Evolutionary conservation across 345 rosid genomes (phyloP), one percentile per base, ranked within the genome.

Genomic region (Raphanus raphanistrum): DNA sequence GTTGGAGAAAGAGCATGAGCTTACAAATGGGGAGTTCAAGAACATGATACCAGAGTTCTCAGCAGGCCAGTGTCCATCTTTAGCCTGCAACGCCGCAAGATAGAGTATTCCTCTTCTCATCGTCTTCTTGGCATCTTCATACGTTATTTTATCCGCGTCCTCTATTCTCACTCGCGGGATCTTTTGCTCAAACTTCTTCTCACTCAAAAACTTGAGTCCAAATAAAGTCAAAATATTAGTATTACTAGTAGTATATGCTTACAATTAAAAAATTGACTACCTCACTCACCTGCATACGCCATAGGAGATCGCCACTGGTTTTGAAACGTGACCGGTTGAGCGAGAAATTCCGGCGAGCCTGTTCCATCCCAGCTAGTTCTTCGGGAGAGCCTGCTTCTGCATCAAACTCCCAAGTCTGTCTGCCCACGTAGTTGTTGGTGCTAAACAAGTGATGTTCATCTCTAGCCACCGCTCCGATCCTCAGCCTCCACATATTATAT

Each of bases 11-110:
- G 55, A 5, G 55, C 15, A 45, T 12, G 55, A 50, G 55, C 55
- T 50, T 50, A 50, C 55, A n/a, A 50, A 50, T 50, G 55, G 55
- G 55, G 55, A 50, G 55, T 50, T 50, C 55, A 50, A 50, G 21
- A 50, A 50, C 55, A 50, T 50, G 55, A 50, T 50, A 50, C 55
- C 55, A n/a, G 55, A 50, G 55, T 50, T 50, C 55, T 50, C 55
- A 50, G 55, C 55, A 50, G 55, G 55, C 55, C 55, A 50, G 55
- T 50, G 55, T n/a, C 55, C 55, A 50, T 50, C 55, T 17, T 50
- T 50, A n/a, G 55, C 55, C 55, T 50, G 55, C 21, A 50, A 50
- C 55, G 55, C 55, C 55, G 21, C 55, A 2, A 50, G 55, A 50
- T 50, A 50, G 8, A 50, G 55, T n/a, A 50, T 50, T 50, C 55